These are phyloP conservation scores for Pyricularia grisea DNA, from an alignment of 2,329 filamentous ascomycete species.

Conservation along the genomic window DNA sequence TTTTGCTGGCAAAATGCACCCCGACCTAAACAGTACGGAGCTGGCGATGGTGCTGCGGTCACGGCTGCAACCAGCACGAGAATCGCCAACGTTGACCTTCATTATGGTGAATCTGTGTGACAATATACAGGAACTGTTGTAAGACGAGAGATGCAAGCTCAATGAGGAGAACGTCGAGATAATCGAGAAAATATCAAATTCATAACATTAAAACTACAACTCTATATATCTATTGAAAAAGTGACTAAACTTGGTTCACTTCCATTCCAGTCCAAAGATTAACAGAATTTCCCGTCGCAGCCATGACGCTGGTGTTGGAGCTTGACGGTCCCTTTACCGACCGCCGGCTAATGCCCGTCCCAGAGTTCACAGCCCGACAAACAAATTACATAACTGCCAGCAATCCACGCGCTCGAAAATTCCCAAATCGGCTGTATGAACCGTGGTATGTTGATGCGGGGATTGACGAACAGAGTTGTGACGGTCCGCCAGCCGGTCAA, in stretches of 20 bases:
- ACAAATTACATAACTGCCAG: not conserved
- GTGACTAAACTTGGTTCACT: not conserved
- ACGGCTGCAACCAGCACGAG: not conserved
- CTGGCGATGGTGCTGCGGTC: not conserved
- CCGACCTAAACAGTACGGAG: not conserved
- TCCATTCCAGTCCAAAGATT: not conserved
- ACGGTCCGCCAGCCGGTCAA: not conserved
- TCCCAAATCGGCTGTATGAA: not conserved
- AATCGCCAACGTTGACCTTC: not conserved
- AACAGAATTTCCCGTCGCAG: too few relatives aligned
- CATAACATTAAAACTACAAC: too few relatives aligned
- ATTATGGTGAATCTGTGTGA: not conserved
- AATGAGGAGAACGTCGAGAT: too few relatives aligned
- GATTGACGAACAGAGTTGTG: not conserved
- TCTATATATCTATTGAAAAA: too few relatives aligned
- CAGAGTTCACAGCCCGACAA: not conserved
- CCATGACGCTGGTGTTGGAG: not conserved
- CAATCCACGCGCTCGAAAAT: not conserved
- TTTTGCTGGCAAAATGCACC: slow-evolving; percentile 2
- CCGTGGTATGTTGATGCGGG: not conserved
- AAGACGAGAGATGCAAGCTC: not conserved
- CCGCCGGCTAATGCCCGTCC: not conserved
- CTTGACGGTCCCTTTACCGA: not conserved
- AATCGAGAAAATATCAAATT: too few relatives aligned
- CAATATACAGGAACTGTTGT: not conserved